Evolutionary conservation across 441 rosid genomes (phyloP).

Genomic region (Gossypium davidsonii): DNA sequence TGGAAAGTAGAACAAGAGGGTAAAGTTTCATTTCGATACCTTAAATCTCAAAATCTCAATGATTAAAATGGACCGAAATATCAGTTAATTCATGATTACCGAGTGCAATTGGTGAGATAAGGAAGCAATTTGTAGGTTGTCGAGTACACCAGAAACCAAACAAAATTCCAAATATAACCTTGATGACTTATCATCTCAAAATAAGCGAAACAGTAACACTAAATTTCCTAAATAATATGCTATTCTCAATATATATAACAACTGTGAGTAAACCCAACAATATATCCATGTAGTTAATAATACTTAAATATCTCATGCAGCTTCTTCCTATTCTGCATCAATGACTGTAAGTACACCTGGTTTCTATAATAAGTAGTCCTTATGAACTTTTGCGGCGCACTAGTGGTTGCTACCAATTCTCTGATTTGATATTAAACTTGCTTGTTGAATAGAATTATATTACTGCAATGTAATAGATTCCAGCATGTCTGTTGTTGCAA

Average conservation of each 20-base stretch:
- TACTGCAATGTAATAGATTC: not conserved
- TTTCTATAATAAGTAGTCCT: not conserved
- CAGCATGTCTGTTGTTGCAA: not conserved
- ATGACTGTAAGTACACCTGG: not conserved
- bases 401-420: not conserved
- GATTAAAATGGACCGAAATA: not conserved
- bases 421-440: not conserved
- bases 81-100: not conserved
- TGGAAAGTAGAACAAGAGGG: not conserved
- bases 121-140: not conserved
- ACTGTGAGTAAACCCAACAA: not conserved
- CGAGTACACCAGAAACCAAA: not conserved
- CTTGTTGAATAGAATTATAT: slow-evolving; percentile 2
- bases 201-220: not conserved
- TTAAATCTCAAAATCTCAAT: not conserved
- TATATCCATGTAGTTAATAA: not conserved
- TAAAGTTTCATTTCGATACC: not conserved
- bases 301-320: not conserved
- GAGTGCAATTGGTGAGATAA: not conserved
- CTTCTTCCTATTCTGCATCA: not conserved
- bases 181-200: not conserved
- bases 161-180: not conserved
- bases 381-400: not conserved
- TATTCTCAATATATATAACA: not conserved
- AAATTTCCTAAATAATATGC: not conserved